Conservation (phyloP, 306 rosid genomes). For the Phaseolus lunatus region DNA sequence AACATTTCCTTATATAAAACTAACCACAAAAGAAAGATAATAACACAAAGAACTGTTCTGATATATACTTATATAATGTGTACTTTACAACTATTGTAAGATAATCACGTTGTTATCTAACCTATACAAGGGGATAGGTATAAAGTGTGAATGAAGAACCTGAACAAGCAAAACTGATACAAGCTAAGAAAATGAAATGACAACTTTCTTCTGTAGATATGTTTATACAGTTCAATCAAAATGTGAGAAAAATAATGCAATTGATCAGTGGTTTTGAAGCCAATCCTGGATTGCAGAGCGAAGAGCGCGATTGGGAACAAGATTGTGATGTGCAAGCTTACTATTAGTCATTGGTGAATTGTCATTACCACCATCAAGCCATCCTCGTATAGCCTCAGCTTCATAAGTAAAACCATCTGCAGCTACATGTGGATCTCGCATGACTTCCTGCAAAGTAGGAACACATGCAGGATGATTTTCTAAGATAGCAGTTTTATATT, state of each 20-base stretch:
- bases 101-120: constrained; percentile 18
- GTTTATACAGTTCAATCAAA: constrained; percentile 14
- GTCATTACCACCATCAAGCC: constrained; percentile 86
- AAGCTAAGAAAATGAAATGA: constrained; percentile 1
- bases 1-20: background rate
- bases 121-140: constrained; percentile 36
- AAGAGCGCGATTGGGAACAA: constrained; percentile 83
- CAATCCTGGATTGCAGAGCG: constrained; percentile 90
- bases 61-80: background rate
- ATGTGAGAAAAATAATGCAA: constrained; percentile 1
- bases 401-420: constrained; percentile 95
- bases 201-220: constrained; percentile 36
- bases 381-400: constrained; percentile 86
- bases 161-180: constrained; percentile 37
- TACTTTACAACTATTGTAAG: constrained; percentile 40
- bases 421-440: constrained; percentile 95
- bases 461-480: constrained; percentile 10
- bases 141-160: constrained; percentile 6
- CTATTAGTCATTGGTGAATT: constrained; percentile 87
- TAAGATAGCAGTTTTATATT: constrained; percentile 7
- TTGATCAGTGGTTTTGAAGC: constrained; percentile 70
- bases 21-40: background rate
- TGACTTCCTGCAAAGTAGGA: constrained; percentile 76
- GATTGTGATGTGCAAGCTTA: constrained; percentile 67
- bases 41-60: constrained; percentile 12